Conservation (phyloP, 75 land plant genomes). For the Chamaecyparis obtusa region DNA sequence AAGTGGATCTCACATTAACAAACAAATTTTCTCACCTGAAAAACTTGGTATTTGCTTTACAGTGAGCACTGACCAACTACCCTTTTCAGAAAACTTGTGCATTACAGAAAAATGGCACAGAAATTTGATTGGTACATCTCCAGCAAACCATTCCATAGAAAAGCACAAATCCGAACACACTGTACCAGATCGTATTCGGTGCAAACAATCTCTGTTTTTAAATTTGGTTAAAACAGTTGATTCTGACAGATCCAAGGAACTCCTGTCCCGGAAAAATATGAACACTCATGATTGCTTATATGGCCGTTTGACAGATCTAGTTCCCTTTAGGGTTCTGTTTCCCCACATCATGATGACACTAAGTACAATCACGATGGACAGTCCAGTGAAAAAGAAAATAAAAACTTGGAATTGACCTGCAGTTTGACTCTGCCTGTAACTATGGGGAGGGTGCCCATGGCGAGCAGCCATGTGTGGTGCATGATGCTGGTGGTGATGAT, state of each 20-base stretch:
- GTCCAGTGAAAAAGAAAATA: not conserved
- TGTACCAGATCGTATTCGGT: not conserved
- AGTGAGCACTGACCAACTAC: not conserved
- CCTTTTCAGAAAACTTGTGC: not conserved
- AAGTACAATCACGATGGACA: not conserved
- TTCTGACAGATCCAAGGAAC: not conserved
- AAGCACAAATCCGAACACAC: not conserved
- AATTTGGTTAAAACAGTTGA: too few species aligned
- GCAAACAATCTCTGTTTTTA: not conserved
- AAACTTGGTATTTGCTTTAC: not conserved
- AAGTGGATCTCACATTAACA: not conserved
- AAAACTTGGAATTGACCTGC: not conserved
- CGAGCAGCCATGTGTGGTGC: conserved; percentile 5
- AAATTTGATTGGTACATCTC: not conserved
- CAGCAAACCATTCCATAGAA: not conserved
- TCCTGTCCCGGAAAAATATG: not conserved
- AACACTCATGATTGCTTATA: not conserved
- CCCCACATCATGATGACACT: not conserved
- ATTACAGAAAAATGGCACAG: not conserved
- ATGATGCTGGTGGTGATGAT: not conserved
- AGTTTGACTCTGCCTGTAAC: not conserved
- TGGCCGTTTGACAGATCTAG: not conserved
- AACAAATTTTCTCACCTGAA: not conserved
- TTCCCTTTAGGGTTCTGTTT: not conserved
- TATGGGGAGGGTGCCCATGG: conserved; percentile 10